phyloP scores from a whole-genome alignment of 352 stramenopile species.

The Phytophthora nicotianae region DNA sequence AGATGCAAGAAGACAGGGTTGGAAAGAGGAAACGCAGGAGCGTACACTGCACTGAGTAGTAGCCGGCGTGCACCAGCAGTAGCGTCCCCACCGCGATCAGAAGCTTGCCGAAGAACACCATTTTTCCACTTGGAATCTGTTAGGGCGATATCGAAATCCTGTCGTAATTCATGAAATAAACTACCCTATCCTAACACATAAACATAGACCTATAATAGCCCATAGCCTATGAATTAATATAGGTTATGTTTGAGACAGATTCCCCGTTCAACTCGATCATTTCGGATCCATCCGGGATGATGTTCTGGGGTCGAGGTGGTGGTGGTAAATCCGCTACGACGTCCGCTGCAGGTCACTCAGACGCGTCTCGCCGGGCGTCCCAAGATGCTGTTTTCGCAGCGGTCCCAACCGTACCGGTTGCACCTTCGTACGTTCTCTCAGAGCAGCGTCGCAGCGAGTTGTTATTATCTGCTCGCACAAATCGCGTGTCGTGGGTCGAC shows the following conservation, averaged over 20 bases:
- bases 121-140: conserved; percentile 15
- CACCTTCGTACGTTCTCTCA: conserved; percentile 61
- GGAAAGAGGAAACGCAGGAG: conserved; percentile 3
- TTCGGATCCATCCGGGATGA: conserved; percentile 25
- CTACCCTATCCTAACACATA: not conserved
- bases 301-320: conserved; percentile 50
- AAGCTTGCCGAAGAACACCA: conserved; percentile 71
- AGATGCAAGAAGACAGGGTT: not conserved
- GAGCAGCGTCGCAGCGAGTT: conserved; percentile 76
- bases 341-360: conserved; percentile 6
- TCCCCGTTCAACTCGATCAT: conserved; percentile 19
- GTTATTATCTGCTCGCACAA: conserved; percentile 70
- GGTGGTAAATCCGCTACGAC: conserved; percentile 14
- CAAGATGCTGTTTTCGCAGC: conserved; percentile 13
- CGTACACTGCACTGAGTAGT: conserved; percentile 86
- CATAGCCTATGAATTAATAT: too few relatives aligned
- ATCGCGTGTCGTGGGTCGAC: conserved; percentile 77
- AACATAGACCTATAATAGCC: too few relatives aligned
- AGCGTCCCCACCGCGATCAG: conserved; percentile 69
- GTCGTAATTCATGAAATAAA: not conserved
- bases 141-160: not conserved
- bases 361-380: not conserved
- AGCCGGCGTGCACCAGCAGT: conserved; percentile 75
- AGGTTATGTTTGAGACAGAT: not conserved
- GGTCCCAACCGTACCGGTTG: conserved; percentile 12